Evolutionary conservation across 2,329 filamentous ascomycete genomes (phyloP), one percentile per base, ranked within the genome.

Genomic region (Fusarium verrucosum): DNA sequence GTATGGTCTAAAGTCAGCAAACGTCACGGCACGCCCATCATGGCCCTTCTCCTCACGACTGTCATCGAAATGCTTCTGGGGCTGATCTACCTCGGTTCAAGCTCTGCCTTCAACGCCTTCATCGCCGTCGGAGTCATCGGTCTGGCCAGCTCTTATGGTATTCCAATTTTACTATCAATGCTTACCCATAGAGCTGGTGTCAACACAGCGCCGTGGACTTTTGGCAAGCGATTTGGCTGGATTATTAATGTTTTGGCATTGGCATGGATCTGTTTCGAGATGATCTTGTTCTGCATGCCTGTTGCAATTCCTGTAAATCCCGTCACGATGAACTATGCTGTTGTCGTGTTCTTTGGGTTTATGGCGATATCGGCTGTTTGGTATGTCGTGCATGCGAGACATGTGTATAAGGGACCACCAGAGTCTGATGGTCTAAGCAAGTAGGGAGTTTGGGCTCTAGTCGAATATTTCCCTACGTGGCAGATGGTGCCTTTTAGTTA

Each of bases 91-190:
- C 91, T 94, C 56, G 91, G 91, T 11, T 91, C 88, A 0, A 85
- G 86, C 1, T 89, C 89, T 0, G 91, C 91, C 0, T 94, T 94
- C 78, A 90, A 89, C 78, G 88, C 87, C 10, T 93, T 94, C 73
- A 92, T 90, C 0, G 89, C 90, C 9, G 90, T 92, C 0, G 91
- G 90, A 1, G 93, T 91, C 4, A 92, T 94, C 71, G 92, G 89
- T 60, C 83, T 94, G 0, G 89, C 87, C 1, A 87, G 87, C 10
- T 92, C 89, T 0, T 94, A 94, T 73, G 90, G 88, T 8, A 82
- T 92, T 22, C 91, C 91, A 0, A 92, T 94, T 49, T 76, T 92
- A 9, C 87, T 94, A 44, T 89, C 84, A 4, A 78, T 94, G 13
- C 69, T 92, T 1, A 85, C 89, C 10, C 82, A 85, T 9, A 84